These are phyloP conservation scores for Xylaria intraflava DNA, from an alignment of 495 filamentous ascomycete species.

Conservation along the genomic window DNA sequence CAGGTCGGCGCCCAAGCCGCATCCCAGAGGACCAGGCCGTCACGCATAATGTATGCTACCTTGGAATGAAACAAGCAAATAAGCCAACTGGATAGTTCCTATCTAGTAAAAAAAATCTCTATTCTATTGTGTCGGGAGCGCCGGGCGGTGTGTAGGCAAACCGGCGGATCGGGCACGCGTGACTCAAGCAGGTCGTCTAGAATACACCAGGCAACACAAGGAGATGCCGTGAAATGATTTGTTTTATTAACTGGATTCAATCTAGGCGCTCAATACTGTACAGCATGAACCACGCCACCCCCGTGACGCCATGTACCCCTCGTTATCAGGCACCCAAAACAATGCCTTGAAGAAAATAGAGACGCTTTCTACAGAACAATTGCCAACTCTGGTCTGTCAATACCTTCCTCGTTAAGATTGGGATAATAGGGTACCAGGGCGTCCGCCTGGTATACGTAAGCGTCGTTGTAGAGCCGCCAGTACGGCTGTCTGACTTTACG, in stretches of 20 bases:
- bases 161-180: neutral
- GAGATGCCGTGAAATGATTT: neutral
- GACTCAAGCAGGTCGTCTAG: neutral
- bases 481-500: conserved; percentile 89
- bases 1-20: neutral
- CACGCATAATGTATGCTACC: neutral
- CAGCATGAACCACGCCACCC: neutral
- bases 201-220: neutral
- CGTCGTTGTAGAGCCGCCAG: conserved; percentile 93
- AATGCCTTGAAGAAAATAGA: neutral
- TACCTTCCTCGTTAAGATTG: conserved; percentile 65
- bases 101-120: too few relatives aligned
- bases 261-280: conserved; percentile 4
- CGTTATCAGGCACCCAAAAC: neutral
- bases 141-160: too few relatives aligned
- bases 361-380: conserved; percentile 61
- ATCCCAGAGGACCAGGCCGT: neutral
- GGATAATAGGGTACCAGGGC: conserved; percentile 96
- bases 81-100: neutral
- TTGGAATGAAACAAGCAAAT: neutral
- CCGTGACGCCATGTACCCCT: conserved; percentile 6
- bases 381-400: conserved; percentile 69
- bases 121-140: too few relatives aligned
- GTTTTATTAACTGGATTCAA: conserved; percentile 5
- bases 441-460: conserved; percentile 91